A percentile compares a stretch with the other conserved stretches of the same genome.
Conservation (phyloP, 345 rosid species). For the Firmiana major region DNA sequence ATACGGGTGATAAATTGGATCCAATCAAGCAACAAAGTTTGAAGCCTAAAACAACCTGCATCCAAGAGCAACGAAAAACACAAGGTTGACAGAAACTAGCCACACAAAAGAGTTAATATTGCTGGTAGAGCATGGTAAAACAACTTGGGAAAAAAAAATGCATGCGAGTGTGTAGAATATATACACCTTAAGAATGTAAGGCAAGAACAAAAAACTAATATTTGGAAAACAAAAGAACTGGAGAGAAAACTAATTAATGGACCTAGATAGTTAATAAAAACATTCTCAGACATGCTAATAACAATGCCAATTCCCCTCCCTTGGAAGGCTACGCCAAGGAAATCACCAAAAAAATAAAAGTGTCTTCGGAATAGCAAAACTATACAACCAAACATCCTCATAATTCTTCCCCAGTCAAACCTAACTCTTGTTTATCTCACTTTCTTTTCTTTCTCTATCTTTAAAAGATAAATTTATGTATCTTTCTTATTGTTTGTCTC, state of each 20-base stretch:
- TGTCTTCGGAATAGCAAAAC: conserved; percentile 23
- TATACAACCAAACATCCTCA: conserved; percentile 33
- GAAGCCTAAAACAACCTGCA: not conserved
- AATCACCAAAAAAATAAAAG: not conserved
- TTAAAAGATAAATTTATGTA: conserved; percentile 17
- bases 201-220: not conserved
- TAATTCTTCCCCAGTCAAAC: conserved; percentile 13
- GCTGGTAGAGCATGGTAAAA: not conserved
- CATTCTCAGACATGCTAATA: not conserved
- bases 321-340: not conserved
- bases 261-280: not conserved
- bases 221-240: not conserved
- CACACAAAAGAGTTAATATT: too few relatives aligned
- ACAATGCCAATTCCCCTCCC: not conserved
- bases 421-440: conserved; percentile 8
- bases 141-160: not conserved
- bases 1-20: too few relatives aligned
- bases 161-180: not conserved
- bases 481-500: conserved; percentile 25
- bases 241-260: not conserved
- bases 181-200: not conserved
- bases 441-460: conserved; percentile 8
- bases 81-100: too few relatives aligned
- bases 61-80: not conserved
- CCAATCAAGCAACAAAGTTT: not conserved